Percentiles rank a stretch among this genome's conserved stretches.
These are phyloP conservation scores for Vanrija sp. DNA, from an alignment of 1,284 basidiomycete genomes.

Conservation along the genomic window DNA sequence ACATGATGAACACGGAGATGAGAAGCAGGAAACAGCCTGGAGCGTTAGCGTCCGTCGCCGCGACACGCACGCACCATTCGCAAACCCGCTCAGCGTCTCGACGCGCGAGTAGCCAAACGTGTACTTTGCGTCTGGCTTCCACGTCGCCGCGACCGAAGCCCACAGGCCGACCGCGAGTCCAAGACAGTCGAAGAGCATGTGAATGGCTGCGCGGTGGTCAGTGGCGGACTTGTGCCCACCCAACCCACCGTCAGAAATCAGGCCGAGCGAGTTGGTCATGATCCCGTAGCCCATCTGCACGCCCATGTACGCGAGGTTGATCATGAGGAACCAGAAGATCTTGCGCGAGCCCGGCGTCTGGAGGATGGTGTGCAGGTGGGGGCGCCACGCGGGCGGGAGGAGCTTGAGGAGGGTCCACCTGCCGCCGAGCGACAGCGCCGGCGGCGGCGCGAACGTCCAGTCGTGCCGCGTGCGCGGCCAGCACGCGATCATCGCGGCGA, in stretches of 20 bases:
- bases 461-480: constrained; percentile 5
- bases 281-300: constrained; percentile 94
- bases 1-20: constrained; percentile 96
- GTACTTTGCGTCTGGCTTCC: constrained; percentile 90
- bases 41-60: background rate
- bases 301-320: constrained; percentile 95
- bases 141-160: constrained; percentile 95
- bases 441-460: constrained; percentile 10
- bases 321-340: constrained; percentile 93
- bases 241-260: constrained; percentile 88
- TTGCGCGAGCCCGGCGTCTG: constrained; percentile 86
- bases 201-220: constrained; percentile 76
- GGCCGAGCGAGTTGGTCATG: constrained; percentile 93
- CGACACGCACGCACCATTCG: constrained; percentile 64
- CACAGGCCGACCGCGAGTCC: constrained; percentile 94
- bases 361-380: constrained; percentile 82
- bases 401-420: constrained; percentile 16
- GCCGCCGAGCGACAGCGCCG: constrained; percentile 15
- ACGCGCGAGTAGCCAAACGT: constrained; percentile 98
- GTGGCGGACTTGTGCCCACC: background rate
- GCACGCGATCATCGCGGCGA: constrained; percentile 11
- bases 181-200: constrained; percentile 99
- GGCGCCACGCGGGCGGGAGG: constrained; percentile 49
- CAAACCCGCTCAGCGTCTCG: constrained; percentile 97
- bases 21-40: constrained; percentile 76